Evolutionary conservation across 257 asterid species (phyloP), one percentile per base, ranked within the genome.

Genomic region (Prunella vulgaris): DNA sequence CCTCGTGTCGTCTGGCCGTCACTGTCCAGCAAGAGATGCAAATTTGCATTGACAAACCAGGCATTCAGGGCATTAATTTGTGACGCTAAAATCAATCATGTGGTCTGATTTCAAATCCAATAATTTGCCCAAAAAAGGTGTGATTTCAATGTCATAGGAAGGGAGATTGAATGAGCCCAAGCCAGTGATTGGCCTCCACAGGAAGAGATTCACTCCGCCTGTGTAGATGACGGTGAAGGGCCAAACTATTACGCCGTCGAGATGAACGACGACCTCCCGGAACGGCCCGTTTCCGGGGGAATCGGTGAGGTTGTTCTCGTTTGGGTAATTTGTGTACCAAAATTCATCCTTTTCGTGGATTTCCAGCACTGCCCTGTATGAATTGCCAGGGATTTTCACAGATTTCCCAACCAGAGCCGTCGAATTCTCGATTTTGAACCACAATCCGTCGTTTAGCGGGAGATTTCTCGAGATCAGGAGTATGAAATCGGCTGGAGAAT

Each of bases 161-260:
- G 90, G 88, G 72, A 83, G 80, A 78, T 83, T 78, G 66, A 87
- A 87, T 2, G 86, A 87, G 7, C 84, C 93, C 64, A 87, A 81
- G 1, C 77, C 86, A 6, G 78, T 77, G 0, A 87, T 78, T 0
- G 90, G 88, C 42, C 83, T 77, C 93, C 93, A 83, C 61, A 84
- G 42, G 2, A 84, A 73, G 13, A 87, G 90, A 72, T 84, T 84
- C 12, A 84, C 58, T 4, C 88, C 90, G 2, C 93, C 93, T 0
- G 90, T 83, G 59, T 75, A 87, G 5, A 84, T 49, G 53, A 87
- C 88, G 0, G 87, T 83, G 35, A 79, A 84, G 3, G 93, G 88
- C 88, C 88, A 84, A 61, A 87, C 80, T 24, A 70, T 18, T 24
- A 18, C 57, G 61, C 42, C 74, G 22, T 87, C 90, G 17, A 84